Evolutionary conservation across 1,284 basidiomycete species (phyloP).

Genomic region (Moesziomyces aphidis): DNA sequence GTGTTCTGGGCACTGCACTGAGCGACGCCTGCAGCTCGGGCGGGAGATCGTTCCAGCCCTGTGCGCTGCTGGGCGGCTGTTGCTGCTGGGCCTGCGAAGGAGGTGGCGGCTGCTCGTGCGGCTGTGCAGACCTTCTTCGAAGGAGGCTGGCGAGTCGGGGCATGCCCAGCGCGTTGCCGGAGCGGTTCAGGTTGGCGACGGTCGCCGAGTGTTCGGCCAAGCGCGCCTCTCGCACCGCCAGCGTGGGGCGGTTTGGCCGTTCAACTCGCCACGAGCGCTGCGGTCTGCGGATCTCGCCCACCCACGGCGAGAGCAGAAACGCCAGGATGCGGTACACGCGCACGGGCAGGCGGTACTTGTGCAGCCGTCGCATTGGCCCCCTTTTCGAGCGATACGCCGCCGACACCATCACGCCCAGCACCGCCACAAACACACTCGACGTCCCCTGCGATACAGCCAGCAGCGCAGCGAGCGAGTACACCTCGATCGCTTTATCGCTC

Average conservation of each 20-base stretch:
- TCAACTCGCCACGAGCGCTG: slow-evolving; percentile 31
- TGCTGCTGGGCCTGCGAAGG: not conserved
- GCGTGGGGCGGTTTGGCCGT: slow-evolving; percentile 12
- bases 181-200: slow-evolving; percentile 6
- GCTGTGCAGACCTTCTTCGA: slow-evolving; percentile 4
- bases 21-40: slow-evolving; percentile 3
- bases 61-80: not conserved
- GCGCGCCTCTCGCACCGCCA: slow-evolving; percentile 25
- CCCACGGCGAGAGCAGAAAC: slow-evolving; percentile 5
- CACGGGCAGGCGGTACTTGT: slow-evolving; percentile 21
- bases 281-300: slow-evolving; percentile 21
- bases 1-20: not conserved
- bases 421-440: slow-evolving; percentile 1
- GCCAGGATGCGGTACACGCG: slow-evolving; percentile 17
- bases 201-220: slow-evolving; percentile 23
- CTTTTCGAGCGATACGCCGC: slow-evolving; percentile 16
- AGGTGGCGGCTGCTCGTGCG: not conserved
- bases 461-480: slow-evolving; percentile 10
- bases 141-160: slow-evolving; percentile 25
- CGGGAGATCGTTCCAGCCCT: slow-evolving; percentile 18
- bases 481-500: slow-evolving; percentile 23
- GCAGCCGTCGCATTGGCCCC: not conserved
- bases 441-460: slow-evolving; percentile 23
- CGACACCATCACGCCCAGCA: slow-evolving; percentile 16
- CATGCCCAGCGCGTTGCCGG: not conserved